phyloP scores from a whole-genome alignment of 2,329 filamentous ascomycete genomes.

The Penicillium sp. region DNA sequence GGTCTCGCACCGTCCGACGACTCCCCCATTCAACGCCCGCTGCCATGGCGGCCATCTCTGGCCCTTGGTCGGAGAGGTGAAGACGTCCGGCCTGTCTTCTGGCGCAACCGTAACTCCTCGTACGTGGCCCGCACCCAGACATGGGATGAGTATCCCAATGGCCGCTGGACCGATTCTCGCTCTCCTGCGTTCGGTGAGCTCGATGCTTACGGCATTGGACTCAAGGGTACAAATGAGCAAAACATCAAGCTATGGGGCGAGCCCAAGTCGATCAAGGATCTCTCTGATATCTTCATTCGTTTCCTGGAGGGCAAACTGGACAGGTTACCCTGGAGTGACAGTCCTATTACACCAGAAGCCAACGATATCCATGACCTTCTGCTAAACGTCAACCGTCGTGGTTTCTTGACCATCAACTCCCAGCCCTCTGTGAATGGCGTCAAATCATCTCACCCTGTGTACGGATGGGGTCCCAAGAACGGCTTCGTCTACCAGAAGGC shows the following conservation, averaged over 20 bases:
- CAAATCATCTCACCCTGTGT: slow-evolving; percentile 81
- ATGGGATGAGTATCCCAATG: slow-evolving; percentile 99
- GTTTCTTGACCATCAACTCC: slow-evolving; percentile 94
- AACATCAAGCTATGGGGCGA: slow-evolving; percentile 95
- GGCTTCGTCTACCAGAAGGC: slow-evolving; percentile 99
- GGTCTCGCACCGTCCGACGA: slow-evolving; percentile 76
- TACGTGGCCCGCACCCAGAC: slow-evolving; percentile 95
- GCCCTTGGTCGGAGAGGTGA: slow-evolving; percentile 86
- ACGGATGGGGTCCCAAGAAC: slow-evolving; percentile 93
- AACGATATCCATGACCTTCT: slow-evolving; percentile 77
- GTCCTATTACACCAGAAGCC: slow-evolving; percentile 80
- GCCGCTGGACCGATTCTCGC: slow-evolving; percentile 95
- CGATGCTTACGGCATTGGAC: slow-evolving; percentile 88
- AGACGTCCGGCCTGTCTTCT: slow-evolving; percentile 97
- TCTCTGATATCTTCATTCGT: slow-evolving; percentile 80
- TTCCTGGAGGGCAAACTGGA: slow-evolving; percentile 83
- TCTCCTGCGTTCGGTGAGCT: slow-evolving; percentile 96
- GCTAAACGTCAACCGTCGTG: slow-evolving; percentile 79
- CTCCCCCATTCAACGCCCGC: slow-evolving; percentile 80
- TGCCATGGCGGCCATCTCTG: slow-evolving; percentile 95
- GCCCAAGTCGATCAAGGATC: slow-evolving; percentile 76
- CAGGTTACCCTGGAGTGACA: slow-evolving; percentile 91
- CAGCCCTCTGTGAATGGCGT: slow-evolving; percentile 92
- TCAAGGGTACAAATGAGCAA: slow-evolving; percentile 93
- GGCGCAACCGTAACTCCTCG: slow-evolving; percentile 94